Base-by-base conservation (phyloP, 768 basidiomycete species). In the Mycena vulgaris region DNA sequence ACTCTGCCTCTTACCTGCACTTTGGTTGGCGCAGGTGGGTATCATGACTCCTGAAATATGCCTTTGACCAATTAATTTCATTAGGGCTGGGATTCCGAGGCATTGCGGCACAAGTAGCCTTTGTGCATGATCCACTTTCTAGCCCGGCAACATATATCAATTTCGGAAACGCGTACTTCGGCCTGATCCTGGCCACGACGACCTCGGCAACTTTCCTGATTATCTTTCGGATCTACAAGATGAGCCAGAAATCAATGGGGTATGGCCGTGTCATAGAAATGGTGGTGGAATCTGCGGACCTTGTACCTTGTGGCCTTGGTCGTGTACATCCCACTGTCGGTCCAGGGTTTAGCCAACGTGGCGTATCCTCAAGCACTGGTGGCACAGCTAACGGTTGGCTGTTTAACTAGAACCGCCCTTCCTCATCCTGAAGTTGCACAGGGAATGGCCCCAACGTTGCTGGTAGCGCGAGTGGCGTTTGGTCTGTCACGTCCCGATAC, bases 111-210 rank as follows among this genome's bases (percentile, higher is more conserved):
- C 42, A 45, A 39, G 65, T 42, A 33, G 42, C 31, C 27, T 66
- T 33, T 31, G 42, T 66, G 11, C 10, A 59, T 8, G 59, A 66
- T 35, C 42, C 55, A 25, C 23, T 45, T 55, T 45, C 47, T 33
- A 14, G 47, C 19, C 17, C 14, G 30, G 21, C 33, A 7, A 11
- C 42, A 6, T 66, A 35, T 23, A 52, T 66, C n/a, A 30, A 59
- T 33, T 66, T 66, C 25, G 51, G 56, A 1, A 66, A 28, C 16
- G 56, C 65, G 39, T 66, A 66, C 45, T 66, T 66, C 37, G 10
- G 7, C 11, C 65, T 66, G 2, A 35, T 45, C 5, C 55, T 66
- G n/a, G 45, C 27, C 10, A 66, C 65, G n/a, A 66, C 65, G 10
- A 16, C 17, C n/a, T 5, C 59, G 28, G 42, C 55, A 21, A 66